phyloP scores from a whole-genome alignment of 1,284 basidiomycete genomes.

The Prillingera fragicola region DNA sequence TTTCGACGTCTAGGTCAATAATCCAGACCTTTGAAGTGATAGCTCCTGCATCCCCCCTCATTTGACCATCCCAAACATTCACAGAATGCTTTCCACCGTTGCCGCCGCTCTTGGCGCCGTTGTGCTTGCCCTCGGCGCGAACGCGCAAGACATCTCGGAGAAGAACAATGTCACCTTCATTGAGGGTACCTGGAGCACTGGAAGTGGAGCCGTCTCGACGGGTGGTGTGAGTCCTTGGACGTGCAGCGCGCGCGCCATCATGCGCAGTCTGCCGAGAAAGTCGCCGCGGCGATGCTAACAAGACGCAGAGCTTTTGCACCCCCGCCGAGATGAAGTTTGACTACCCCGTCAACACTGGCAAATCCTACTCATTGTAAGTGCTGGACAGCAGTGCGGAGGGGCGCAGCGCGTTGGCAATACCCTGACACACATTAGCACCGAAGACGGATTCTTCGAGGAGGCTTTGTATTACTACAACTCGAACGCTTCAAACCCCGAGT shows the following conservation, averaged over 20 bases:
- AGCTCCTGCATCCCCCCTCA: no score
- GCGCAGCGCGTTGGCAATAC: no score
- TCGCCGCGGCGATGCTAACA: constrained; percentile 4
- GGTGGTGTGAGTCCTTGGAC: constrained; percentile 63
- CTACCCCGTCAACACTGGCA: constrained; percentile 74
- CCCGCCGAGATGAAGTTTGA: constrained; percentile 72
- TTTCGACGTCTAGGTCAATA: no score
- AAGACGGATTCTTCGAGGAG: constrained; percentile 74
- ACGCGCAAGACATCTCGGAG: constrained; percentile 20
- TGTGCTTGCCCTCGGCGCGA: constrained; percentile 7
- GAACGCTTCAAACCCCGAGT: constrained; percentile 55
- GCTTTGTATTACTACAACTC: constrained; percentile 76
- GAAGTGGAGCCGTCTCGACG: constrained; percentile 66
- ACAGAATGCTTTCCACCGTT: constrained; percentile 12
- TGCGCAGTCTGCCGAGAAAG: background rate
- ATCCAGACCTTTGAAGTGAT: no score
- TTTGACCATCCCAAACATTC: no score
- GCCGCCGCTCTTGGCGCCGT: constrained; percentile 3
- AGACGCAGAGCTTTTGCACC: constrained; percentile 66
- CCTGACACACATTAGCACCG: constrained; percentile 45
- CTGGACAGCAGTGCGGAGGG: background rate
- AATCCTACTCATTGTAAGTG: constrained; percentile 83
- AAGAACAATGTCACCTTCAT: constrained; percentile 62
- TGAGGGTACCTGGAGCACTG: constrained; percentile 77
- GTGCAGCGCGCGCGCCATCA: background rate